phyloP scores from a whole-genome alignment of 2,329 filamentous ascomycete genomes.

The Sporothrix variecibatus region DNA sequence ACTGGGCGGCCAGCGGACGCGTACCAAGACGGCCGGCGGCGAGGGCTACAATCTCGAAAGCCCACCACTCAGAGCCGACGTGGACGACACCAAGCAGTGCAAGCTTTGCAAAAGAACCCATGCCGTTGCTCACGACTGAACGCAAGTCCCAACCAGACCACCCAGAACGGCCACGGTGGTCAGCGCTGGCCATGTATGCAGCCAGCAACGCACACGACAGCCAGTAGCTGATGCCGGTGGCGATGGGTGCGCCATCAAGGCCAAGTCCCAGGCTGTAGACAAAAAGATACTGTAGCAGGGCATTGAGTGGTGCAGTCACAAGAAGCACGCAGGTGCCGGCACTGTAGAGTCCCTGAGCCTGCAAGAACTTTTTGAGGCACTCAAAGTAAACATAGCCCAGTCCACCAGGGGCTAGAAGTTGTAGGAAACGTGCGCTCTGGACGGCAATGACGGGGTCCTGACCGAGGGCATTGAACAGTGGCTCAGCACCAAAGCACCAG shows the following conservation, averaged over 20 bases:
- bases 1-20: constrained; percentile 77
- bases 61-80: constrained; percentile 92
- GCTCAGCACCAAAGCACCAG: constrained; percentile 69
- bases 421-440: constrained; percentile 72
- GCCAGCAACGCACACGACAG: constrained; percentile 75
- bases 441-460: constrained; percentile 77
- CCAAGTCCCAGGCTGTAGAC: constrained; percentile 71
- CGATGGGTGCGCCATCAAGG: constrained; percentile 76
- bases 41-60: constrained; percentile 85
- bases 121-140: constrained; percentile 59
- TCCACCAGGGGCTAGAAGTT: constrained; percentile 74
- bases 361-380: constrained; percentile 80
- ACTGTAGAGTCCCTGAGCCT: constrained; percentile 86
- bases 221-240: constrained; percentile 86
- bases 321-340: constrained; percentile 82
- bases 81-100: constrained; percentile 77
- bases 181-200: constrained; percentile 68
- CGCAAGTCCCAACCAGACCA: constrained; percentile 73
- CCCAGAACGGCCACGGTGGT: constrained; percentile 63
- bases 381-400: constrained; percentile 89
- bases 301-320: constrained; percentile 79
- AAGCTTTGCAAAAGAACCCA: constrained; percentile 70
- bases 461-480: constrained; percentile 72
- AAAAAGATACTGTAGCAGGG: constrained; percentile 76
- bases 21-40: constrained; percentile 80